These are phyloP conservation scores for Entonaema liquescens DNA, from an alignment of 495 filamentous ascomycete genomes.

Conservation along the genomic window DNA sequence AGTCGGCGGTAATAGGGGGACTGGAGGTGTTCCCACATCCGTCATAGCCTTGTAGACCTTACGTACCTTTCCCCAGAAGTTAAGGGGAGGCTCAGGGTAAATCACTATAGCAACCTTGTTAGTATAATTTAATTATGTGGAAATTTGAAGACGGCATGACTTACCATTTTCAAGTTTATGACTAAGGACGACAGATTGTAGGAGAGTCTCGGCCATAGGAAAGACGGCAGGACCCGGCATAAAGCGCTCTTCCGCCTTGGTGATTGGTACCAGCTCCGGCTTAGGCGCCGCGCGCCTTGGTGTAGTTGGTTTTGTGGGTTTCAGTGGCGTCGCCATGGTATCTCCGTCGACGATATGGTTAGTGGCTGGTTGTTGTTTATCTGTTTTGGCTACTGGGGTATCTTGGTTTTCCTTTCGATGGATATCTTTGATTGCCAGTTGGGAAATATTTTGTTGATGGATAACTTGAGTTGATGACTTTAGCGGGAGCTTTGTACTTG, in stretches of 20 bases:
- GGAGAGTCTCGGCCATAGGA: constrained; percentile 44
- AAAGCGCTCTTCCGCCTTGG: constrained; percentile 16
- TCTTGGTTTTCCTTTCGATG: neutral
- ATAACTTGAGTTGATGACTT: constrained; percentile 4
- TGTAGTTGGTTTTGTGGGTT: neutral
- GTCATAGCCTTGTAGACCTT: constrained; percentile 10
- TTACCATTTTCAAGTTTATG: constrained; percentile 34
- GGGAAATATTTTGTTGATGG: neutral
- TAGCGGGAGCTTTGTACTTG: constrained; percentile 6
- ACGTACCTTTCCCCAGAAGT: constrained; percentile 3
- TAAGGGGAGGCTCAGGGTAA: constrained; percentile 5
- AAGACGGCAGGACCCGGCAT: constrained; percentile 43
- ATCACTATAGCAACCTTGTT: constrained; percentile 7
- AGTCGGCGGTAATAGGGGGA: constrained; percentile 36
- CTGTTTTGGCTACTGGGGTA: neutral
- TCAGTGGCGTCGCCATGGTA: neutral
- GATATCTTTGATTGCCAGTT: neutral
- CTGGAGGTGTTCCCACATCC: neutral
- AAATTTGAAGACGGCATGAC: constrained; percentile 3
- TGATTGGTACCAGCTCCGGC: constrained; percentile 17
- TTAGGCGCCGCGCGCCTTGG: neutral
- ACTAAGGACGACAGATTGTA: constrained; percentile 37
- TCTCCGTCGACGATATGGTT: neutral
- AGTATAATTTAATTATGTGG: constrained; percentile 7
- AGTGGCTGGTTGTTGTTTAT: neutral